Conservation (phyloP, 129 eudicot species). For the Heracleum sosnowskyi region DNA sequence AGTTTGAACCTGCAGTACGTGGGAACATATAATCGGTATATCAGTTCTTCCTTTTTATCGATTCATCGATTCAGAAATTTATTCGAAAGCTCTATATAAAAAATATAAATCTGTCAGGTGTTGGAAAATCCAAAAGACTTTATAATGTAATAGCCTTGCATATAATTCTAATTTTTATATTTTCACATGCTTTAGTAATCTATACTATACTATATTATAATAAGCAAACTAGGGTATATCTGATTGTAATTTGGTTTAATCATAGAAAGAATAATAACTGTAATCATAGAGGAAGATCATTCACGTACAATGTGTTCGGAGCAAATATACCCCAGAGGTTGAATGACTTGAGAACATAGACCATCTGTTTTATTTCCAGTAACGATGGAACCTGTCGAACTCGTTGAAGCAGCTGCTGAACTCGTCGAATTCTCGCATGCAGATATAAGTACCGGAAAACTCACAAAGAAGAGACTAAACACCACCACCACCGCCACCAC, state of each 20-base stretch:
- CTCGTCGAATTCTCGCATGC: neutral
- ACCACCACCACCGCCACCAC: neutral
- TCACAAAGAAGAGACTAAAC: neutral
- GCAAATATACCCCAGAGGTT: neutral
- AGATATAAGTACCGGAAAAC: neutral
- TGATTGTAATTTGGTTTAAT: no score
- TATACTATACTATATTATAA: no score
- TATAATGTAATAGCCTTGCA: no score
- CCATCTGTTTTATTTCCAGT: neutral
- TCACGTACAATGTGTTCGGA: constrained; percentile 1
- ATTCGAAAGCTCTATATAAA: neutral
- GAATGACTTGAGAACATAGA: neutral
- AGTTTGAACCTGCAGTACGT: neutral
- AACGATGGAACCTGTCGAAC: neutral
- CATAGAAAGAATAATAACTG: no score
- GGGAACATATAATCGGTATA: neutral
- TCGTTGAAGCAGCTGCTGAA: neutral
- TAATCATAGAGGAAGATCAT: neutral
- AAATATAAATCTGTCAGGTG: neutral
- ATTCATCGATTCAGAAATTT: no score
- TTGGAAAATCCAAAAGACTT: no score
- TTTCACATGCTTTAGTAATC: no score
- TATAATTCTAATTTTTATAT: no score
- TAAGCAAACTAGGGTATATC: no score
- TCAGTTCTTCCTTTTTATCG: neutral